Base-by-base conservation (phyloP, 2,329 filamentous ascomycete species). In the Botryotinia calthae region DNA sequence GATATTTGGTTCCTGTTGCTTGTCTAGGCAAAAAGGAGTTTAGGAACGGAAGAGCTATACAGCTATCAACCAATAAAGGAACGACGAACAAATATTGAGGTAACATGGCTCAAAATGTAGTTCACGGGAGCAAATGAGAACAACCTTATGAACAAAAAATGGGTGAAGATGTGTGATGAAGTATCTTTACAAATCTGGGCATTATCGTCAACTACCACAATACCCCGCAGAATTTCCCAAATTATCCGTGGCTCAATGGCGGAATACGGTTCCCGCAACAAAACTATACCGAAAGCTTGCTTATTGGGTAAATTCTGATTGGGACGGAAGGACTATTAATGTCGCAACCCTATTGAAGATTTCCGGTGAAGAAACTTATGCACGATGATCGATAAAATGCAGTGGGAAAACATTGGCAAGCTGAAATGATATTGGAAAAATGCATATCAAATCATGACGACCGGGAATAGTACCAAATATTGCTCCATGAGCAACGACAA, bases 231-330 rank as follows among this genome's bases (percentile, higher is more conserved):
- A 63, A 63, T 63, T 42, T 20, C 16, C 37, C 40, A 20, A 63
- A 63, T 63, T 63, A n/a, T 63, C 37, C 59, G 37, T 63, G 37
- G 37, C 37, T 51, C 44, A 37, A 14, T 34, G 7, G 20, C 28
- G 44, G 34, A 46, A 37, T 37, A 34, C 46, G 25, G 31, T n/a
- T 44, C 44, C 63, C 44, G 46, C 63, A 66, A 66, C 22, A 51
- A 66, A 66, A 51, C 22, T 37, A 37, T 42, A n/a, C 63, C 46
- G 63, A 51, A 66, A 66, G 14, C 22, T 51, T 34, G 8, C 22
- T 37, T 44, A 37, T 51, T 37, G 63, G 63, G 22, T 66, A 51
- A 66, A 66, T 51, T 66, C 28, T 51, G 63, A 66, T 66, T 66
- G 63, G 63, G 22, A 66, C 63, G 63, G 44, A 37, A 66, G 44